These are phyloP conservation scores for Linderniella brevidens DNA, from an alignment of 257 asterid genomes.

Conservation along the genomic window DNA sequence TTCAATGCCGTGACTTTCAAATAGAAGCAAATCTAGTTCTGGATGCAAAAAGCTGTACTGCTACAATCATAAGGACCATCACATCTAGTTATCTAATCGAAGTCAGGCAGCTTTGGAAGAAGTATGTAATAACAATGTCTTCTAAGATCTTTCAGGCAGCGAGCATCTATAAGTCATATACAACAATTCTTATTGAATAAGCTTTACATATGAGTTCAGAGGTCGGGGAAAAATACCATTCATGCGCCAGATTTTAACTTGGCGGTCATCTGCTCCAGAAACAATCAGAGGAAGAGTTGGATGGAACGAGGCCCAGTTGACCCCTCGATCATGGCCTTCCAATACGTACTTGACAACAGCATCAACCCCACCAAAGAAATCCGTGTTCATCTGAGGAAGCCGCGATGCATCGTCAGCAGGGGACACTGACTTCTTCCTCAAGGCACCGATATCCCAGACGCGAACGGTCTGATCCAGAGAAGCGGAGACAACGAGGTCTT, in stretches of 20 bases:
- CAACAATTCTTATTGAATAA: not conserved
- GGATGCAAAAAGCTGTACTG: no score
- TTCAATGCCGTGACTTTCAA: no score
- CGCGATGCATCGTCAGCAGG: constrained; percentile 78
- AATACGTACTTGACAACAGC: constrained; percentile 96
- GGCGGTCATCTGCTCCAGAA: constrained; percentile 99
- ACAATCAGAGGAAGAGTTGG: constrained; percentile 93
- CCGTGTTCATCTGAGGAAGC: constrained; percentile 80
- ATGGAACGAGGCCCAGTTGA: constrained; percentile 96
- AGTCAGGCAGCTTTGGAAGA: no score
- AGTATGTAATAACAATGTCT: not conserved
- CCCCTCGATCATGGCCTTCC: constrained; percentile 98
- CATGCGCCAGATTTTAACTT: constrained; percentile 98
- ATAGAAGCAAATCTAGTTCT: no score
- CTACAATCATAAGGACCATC: no score
- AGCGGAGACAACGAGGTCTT: constrained; percentile 92
- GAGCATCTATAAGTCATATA: no score
- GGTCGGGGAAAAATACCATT: constrained; percentile 34
- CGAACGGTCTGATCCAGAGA: constrained; percentile 97
- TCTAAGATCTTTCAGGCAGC: no score
- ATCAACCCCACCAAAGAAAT: constrained; percentile 97
- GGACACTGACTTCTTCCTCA: constrained; percentile 84
- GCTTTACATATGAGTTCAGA: no score
- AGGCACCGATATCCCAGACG: constrained; percentile 95
- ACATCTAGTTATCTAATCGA: no score